These are phyloP conservation scores for Suillus tomentosus DNA, from an alignment of 768 basidiomycete genomes.

Conservation along the genomic window DNA sequence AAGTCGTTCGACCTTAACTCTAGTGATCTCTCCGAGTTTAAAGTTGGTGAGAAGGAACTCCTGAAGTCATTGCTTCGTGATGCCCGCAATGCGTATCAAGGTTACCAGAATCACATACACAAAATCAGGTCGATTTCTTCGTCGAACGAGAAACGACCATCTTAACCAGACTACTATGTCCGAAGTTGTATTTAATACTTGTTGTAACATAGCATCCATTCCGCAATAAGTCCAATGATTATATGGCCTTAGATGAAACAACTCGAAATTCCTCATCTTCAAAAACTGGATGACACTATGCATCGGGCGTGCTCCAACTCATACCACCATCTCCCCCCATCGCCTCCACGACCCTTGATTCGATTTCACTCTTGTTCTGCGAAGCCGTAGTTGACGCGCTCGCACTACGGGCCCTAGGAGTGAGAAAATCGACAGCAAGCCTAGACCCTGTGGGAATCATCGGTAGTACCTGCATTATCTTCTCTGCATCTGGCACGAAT, in stretches of 20 bases:
- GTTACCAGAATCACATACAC: background rate
- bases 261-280: background rate
- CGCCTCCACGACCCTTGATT: background rate
- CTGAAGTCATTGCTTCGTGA: slow-evolving; percentile 1
- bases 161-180: background rate
- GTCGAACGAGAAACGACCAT: background rate
- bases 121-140: background rate
- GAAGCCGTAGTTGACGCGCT: background rate
- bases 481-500: background rate
- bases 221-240: background rate
- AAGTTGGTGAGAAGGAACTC: background rate
- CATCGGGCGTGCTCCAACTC: background rate
- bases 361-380: background rate
- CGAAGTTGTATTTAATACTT: background rate
- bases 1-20: background rate
- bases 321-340: background rate
- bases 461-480: background rate
- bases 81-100: slow-evolving; percentile 4
- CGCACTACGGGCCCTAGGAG: slow-evolving; percentile 1
- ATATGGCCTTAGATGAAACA: background rate
- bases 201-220: background rate
- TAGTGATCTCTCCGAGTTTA: background rate
- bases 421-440: slow-evolving; percentile 1
- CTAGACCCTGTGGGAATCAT: background rate
- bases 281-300: no score